A percentile compares a stretch with the other conserved stretches of the same genome.
These are phyloP conservation scores for Xylaria sp. DNA, from an alignment of 2,329 filamentous ascomycete genomes.

Conservation along the genomic window DNA sequence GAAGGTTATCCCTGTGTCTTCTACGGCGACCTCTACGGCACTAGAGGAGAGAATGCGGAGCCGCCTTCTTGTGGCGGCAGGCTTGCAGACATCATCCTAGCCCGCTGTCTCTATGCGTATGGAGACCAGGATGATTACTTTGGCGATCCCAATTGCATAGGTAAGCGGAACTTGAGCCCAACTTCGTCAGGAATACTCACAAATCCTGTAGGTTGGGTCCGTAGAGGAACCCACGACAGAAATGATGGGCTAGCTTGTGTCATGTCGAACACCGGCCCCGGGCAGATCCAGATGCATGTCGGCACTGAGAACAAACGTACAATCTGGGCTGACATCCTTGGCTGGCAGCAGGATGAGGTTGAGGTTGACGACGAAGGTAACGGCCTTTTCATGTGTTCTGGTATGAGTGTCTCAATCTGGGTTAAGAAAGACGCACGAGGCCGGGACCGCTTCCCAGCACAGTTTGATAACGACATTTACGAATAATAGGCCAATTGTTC, in stretches of 20 bases:
- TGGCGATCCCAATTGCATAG: constrained; percentile 61
- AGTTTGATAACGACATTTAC: not conserved
- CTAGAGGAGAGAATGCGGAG: constrained; percentile 48
- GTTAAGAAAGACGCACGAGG: constrained; percentile 25
- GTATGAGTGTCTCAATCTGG: constrained; percentile 24
- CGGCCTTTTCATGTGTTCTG: constrained; percentile 57
- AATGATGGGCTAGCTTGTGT: constrained; percentile 58
- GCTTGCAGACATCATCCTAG: constrained; percentile 61
- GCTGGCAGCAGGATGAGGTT: constrained; percentile 57
- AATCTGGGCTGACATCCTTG: constrained; percentile 66
- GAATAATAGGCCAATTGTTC: not conserved
- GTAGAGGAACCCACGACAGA: constrained; percentile 49
- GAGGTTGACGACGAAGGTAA: constrained; percentile 63
- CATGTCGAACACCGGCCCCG: constrained; percentile 55
- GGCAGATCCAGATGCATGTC: constrained; percentile 64
- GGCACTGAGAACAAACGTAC: constrained; percentile 62
- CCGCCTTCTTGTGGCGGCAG: constrained; percentile 54
- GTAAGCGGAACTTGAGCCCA: not conserved
- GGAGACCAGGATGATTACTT: constrained; percentile 67
- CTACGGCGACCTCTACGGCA: constrained; percentile 72
- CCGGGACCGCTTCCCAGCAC: constrained; percentile 16
- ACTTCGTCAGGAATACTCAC: not conserved
- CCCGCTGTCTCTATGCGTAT: constrained; percentile 68
- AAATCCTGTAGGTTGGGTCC: constrained; percentile 52
- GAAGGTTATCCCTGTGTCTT: constrained; percentile 68